Base-by-base conservation (phyloP, 306 rosid genomes). In the Cucurbita ficifolia region DNA sequence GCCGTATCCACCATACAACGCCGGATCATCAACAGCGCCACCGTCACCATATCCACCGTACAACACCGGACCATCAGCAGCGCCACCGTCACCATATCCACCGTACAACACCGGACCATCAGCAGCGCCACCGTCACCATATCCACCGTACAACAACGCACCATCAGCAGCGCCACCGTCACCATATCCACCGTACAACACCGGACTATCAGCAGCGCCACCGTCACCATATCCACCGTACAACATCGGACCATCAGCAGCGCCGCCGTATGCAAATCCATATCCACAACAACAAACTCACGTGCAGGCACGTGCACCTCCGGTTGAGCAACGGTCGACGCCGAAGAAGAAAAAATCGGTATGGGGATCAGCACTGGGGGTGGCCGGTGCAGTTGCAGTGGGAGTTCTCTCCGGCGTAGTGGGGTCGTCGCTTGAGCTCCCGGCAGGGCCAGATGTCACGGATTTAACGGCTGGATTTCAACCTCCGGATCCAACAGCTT, bases 281-380 rank as follows among this genome's bases (percentile, higher is more conserved):
- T 83, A 81, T 49, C 83, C 87, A 0, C 82, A 77, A 1, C 86
- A 13, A 6, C 65, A 50, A 16, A 65, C 60, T 51, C 71, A 61
- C 43, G 74, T 73, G 22, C 79, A 58, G 1, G 84, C 86, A 7
- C 79, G 72, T 8, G 82, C 50, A 38, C 88, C 83, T 76, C 62
- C 17, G 13, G n/a, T 11, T 2, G 63, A 21, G 61, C 61, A 55
- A 55, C 61, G 61, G 36, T 55, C 61, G 11, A 33, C 3, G 16
- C 16, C 35, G 1, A 55, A 77, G 75, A 51, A 79, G 72, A 63
- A 61, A 74, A 46, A 82, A 77, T 80, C 85, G 77, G 85, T 84
- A 58, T 57, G 40, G 46, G 86, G 84, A 40, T 24, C 88, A 46
- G 40, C 63, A 39, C 75, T 88, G 85, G 96, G 92, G 0, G 12